phyloP scores from a whole-genome alignment of 2,329 filamentous ascomycete species.

The Aureobasidium sp. region DNA sequence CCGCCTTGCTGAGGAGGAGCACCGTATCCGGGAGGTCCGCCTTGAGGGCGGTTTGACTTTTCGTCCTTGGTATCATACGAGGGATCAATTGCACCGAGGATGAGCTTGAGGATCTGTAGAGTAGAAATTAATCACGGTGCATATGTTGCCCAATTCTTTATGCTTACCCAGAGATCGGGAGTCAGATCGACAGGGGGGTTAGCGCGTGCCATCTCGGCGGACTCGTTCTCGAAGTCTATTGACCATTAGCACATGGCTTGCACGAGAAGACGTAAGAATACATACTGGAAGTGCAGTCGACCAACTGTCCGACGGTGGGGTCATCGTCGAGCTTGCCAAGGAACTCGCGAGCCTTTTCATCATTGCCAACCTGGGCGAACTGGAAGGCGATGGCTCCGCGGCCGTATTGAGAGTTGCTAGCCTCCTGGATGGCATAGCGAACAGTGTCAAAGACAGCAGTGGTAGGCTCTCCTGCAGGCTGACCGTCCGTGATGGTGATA shows the following conservation, averaged over 20 bases:
- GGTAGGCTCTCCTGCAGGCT: slow-evolving; percentile 56
- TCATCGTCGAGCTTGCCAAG: slow-evolving; percentile 58
- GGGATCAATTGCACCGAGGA: slow-evolving; percentile 59
- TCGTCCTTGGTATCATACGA: slow-evolving; percentile 62
- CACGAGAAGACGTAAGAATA: slow-evolving; percentile 17
- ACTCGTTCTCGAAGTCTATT: slow-evolving; percentile 59
- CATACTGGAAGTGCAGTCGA: slow-evolving; percentile 64
- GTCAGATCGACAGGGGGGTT: slow-evolving; percentile 57
- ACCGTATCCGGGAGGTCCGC: slow-evolving; percentile 25
- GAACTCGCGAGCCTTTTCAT: slow-evolving; percentile 58
- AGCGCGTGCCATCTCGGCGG: slow-evolving; percentile 57
- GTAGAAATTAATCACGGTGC: not conserved
- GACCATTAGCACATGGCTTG: slow-evolving; percentile 15
- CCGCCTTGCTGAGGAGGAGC: slow-evolving; percentile 23
- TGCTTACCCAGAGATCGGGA: slow-evolving; percentile 53
- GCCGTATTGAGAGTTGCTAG: slow-evolving; percentile 47
- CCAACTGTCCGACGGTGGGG: slow-evolving; percentile 52
- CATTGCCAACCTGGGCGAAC: slow-evolving; percentile 63
- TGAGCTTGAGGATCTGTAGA: slow-evolving; percentile 52
- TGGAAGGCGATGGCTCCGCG: slow-evolving; percentile 55
- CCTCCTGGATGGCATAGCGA: slow-evolving; percentile 46
- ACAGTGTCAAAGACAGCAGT: slow-evolving; percentile 53
- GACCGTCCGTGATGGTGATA: slow-evolving; percentile 60
- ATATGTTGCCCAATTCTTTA: not conserved
- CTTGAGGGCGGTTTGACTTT: slow-evolving; percentile 33